A percentile compares a stretch with the other conserved stretches of the same genome.
These are phyloP conservation scores for Paraphaeosphaeria minitans DNA, from an alignment of 2,329 filamentous ascomycete species.

Conservation along the genomic window DNA sequence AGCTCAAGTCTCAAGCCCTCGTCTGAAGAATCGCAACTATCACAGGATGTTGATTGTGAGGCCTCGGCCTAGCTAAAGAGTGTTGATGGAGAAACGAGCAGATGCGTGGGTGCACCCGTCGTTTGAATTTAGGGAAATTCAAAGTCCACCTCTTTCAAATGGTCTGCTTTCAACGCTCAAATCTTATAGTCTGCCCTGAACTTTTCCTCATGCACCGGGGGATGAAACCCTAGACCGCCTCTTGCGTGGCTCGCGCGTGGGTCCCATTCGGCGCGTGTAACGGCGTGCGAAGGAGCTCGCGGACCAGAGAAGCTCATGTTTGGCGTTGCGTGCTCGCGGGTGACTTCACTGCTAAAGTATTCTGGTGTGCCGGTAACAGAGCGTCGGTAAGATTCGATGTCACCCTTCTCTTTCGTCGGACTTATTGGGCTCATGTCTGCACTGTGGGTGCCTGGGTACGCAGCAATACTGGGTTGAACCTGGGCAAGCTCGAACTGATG, in stretches of 20 bases:
- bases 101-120: background rate
- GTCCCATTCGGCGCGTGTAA: constrained; percentile 42
- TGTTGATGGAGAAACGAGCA: background rate
- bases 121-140: background rate
- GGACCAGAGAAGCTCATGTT: constrained; percentile 51
- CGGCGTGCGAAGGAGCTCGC: constrained; percentile 39
- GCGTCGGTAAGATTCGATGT: constrained; percentile 29
- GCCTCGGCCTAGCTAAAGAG: background rate
- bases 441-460: constrained; percentile 32
- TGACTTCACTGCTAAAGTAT: constrained; percentile 43
- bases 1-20: background rate
- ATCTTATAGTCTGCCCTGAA: constrained; percentile 35
- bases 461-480: constrained; percentile 26
- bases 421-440: constrained; percentile 30
- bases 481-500: constrained; percentile 45
- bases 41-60: background rate
- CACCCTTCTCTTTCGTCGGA: constrained; percentile 16
- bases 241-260: constrained; percentile 45
- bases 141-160: background rate
- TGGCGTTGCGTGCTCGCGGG: constrained; percentile 48
- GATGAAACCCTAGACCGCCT: constrained; percentile 48
- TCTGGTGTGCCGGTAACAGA: constrained; percentile 37
- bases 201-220: constrained; percentile 30
- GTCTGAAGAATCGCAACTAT: background rate
- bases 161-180: constrained; percentile 21